Base-by-base conservation (phyloP, 2,329 filamentous ascomycete genomes). In the Bipolaris cookei region DNA sequence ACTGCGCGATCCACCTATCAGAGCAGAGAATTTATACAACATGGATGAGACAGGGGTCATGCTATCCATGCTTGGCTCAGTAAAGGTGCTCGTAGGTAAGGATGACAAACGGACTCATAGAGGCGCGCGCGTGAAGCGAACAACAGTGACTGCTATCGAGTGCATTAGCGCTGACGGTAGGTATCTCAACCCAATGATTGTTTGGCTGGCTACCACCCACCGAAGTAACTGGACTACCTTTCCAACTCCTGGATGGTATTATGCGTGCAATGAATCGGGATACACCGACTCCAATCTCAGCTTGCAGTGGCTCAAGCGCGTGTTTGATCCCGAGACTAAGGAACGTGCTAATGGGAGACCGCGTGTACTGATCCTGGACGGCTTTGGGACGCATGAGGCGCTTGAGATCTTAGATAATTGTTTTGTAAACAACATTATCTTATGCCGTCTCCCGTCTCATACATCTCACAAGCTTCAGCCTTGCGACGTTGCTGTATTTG, bases 11-110 rank as follows among this genome's bases (percentile, higher is more conserved):
- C 54, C 56, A n/a, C 44, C 10, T 42, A 50, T 70, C 21, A 18
- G 48, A 1, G 50, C 49, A 28, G 64, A 69, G 38, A 67, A 68
- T 51, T 53, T 65, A 21, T 67, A 69, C 21, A 68, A 67, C 32
- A 68, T 67, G 32, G 32, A 38, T 14, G 42, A 30, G 10, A 45
- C 42, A 0, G 23, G 42, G 1, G 25, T 45, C 5, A 47, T 47
- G 44, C 32, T 49, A 11, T 16, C 11, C 11, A 63, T 58, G 54
- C 65, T 62, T 4, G 57, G 51, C 18, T 60, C 51, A 14, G 44
- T 61, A 7, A 65, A 61, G 39, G 60, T 63, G 6, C 58, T 69
- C 2, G 60, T 67, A 52, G 42, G 66, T 61, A 69, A 61, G 49
- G 57, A 63, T 32, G 60, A 68, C 23, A 38, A 30, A 21, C 62